These are phyloP conservation scores for Sclerotinia minor DNA, from an alignment of 2,329 filamentous ascomycete genomes.

Conservation along the genomic window DNA sequence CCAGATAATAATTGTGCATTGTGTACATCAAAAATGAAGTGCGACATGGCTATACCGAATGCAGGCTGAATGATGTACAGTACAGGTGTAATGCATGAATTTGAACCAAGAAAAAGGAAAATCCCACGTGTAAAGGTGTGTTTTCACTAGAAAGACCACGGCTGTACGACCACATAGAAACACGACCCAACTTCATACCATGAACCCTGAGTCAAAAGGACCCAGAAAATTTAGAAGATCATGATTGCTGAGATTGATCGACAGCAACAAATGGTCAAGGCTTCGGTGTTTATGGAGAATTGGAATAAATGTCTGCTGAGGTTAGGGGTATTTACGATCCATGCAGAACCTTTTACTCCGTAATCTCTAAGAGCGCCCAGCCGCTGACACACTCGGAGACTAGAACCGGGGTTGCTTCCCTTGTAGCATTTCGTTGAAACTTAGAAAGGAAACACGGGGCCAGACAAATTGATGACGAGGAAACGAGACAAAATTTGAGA, in stretches of 20 bases:
- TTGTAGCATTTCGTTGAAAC: slow-evolving; percentile 12
- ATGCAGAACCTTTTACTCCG: slow-evolving; percentile 16
- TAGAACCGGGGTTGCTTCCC: slow-evolving; percentile 14
- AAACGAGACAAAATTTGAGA: slow-evolving; percentile 5
- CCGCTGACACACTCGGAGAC: slow-evolving; percentile 20
- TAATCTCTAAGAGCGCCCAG: slow-evolving; percentile 13
- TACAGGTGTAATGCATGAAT: slow-evolving; percentile 21
- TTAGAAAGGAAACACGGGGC: slow-evolving; percentile 3
- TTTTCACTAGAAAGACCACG: slow-evolving; percentile 17
- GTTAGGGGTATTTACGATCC: slow-evolving; percentile 21
- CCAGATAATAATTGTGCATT: slow-evolving; percentile 7
- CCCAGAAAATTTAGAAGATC: slow-evolving; percentile 16
- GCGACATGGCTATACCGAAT: slow-evolving; percentile 18
- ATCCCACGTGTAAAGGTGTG: slow-evolving; percentile 23
- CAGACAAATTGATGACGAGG: slow-evolving; percentile 6
- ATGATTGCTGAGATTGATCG: slow-evolving; percentile 25
- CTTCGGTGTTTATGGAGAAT: slow-evolving; percentile 24
- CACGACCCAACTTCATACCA: slow-evolving; percentile 23
- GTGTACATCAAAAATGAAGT: slow-evolving; percentile 9
- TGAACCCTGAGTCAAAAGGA: slow-evolving; percentile 8
- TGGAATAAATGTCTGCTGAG: slow-evolving; percentile 15
- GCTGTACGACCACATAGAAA: slow-evolving; percentile 22
- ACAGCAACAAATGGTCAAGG: slow-evolving; percentile 24
- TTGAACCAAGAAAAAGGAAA: slow-evolving; percentile 15
- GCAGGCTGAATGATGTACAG: slow-evolving; percentile 20